A percentile compares a stretch with the other conserved stretches of the same genome.
Evolutionary conservation across 208 protist species (phyloP).

Genomic region (Novymonas esmeraldas): DNA sequence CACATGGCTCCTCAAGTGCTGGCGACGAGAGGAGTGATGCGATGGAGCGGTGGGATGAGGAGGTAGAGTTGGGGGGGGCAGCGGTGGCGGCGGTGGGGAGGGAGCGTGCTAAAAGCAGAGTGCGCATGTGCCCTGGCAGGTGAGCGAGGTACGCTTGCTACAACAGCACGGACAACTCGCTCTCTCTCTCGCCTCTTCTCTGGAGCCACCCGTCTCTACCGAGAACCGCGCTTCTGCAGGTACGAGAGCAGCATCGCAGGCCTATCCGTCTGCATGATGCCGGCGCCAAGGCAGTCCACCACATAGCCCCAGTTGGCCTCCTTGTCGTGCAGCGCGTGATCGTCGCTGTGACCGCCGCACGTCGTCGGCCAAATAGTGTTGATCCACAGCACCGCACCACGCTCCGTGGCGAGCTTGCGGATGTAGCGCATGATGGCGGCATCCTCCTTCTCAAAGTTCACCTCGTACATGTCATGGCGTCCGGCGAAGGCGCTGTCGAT

Average conservation of each 20-base stretch:
- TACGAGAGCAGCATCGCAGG: constrained; percentile 58
- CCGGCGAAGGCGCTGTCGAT: constrained; percentile 36
- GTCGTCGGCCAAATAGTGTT: constrained; percentile 73
- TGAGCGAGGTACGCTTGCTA: background rate
- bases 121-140: no score
- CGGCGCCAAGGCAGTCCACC: constrained; percentile 43
- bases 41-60: no score
- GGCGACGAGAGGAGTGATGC: no score
- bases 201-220: no score
- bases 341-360: constrained; percentile 66
- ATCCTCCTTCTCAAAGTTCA: constrained; percentile 62
- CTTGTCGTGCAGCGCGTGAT: constrained; percentile 53
- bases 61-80: no score
- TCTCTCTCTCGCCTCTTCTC: background rate
- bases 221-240: constrained; percentile 35
- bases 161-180: no score
- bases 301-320: constrained; percentile 64
- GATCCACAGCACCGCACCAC: constrained; percentile 52
- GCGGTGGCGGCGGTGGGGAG: no score
- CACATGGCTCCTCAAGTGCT: no score
- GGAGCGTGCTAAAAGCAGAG: no score
- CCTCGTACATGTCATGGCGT: constrained; percentile 51
- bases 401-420: constrained; percentile 33
- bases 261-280: constrained; percentile 67
- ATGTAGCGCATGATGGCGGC: constrained; percentile 38